phyloP scores from a whole-genome alignment of 2,329 filamentous ascomycete genomes.

The Metarhizium sp. region DNA sequence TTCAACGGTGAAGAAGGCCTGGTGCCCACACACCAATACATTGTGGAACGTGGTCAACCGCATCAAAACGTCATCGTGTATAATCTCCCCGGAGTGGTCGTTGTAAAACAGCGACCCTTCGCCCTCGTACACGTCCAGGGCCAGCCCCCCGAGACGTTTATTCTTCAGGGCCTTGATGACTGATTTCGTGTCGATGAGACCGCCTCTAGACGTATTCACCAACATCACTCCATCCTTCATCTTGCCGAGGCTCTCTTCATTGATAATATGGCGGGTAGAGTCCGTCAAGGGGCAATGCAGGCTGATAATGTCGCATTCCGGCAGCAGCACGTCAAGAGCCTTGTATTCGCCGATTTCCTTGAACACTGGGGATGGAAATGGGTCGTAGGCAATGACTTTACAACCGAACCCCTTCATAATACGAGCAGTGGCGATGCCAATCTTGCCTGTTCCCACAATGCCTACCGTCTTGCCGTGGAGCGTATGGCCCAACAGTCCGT shows the following conservation, averaged over 20 bases:
- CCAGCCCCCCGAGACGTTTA: constrained; percentile 50
- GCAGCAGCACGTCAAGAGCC: constrained; percentile 44
- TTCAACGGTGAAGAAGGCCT: constrained; percentile 61
- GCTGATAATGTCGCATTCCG: constrained; percentile 50
- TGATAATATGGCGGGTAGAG: constrained; percentile 51
- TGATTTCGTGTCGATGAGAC: constrained; percentile 49
- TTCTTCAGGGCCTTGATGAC: constrained; percentile 53
- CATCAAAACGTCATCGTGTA: constrained; percentile 57
- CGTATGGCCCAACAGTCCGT: constrained; percentile 53
- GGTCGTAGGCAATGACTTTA: constrained; percentile 50
- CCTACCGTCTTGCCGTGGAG: constrained; percentile 58
- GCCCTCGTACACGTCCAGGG: constrained; percentile 60
- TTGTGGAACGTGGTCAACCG: constrained; percentile 60
- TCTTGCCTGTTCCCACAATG: constrained; percentile 55
- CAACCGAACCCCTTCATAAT: constrained; percentile 60
- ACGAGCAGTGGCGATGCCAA: constrained; percentile 51
- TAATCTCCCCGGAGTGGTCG: constrained; percentile 55
- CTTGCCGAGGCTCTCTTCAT: constrained; percentile 36
- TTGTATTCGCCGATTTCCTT: constrained; percentile 40
- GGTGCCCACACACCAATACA: constrained; percentile 57
- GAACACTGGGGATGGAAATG: constrained; percentile 41
- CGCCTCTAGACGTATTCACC: constrained; percentile 60
- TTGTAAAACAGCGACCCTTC: constrained; percentile 57
- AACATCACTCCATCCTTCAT: constrained; percentile 54
- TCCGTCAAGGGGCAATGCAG: constrained; percentile 58